Evolutionary conservation across 2,329 filamentous ascomycete species (phyloP).

Genomic region (Scedosporium apiospermum): DNA sequence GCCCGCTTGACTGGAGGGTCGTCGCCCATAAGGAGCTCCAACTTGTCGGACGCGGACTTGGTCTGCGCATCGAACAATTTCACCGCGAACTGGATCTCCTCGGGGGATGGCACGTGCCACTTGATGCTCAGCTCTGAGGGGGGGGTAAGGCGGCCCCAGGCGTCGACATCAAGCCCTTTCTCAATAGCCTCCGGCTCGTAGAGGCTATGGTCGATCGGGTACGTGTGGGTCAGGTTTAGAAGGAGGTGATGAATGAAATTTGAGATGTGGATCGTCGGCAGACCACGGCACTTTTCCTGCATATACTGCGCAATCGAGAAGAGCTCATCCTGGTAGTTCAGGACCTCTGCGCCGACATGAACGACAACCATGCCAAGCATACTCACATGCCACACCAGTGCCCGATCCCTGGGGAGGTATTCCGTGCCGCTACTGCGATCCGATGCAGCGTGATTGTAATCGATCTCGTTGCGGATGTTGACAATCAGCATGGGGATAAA

Average conservation of each 20-base stretch:
- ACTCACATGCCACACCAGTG: conserved; percentile 92
- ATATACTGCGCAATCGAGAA: conserved; percentile 90
- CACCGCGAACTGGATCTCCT: conserved; percentile 81
- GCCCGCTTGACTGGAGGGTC: conserved; percentile 77
- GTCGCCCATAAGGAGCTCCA: conserved; percentile 72
- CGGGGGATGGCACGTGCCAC: conserved; percentile 77
- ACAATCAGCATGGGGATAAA: conserved; percentile 84
- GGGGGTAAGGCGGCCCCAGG: conserved; percentile 76
- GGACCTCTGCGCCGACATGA: conserved; percentile 81
- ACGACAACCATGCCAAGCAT: conserved; percentile 98
- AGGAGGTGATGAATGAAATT: conserved; percentile 96
- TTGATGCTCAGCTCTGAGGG: conserved; percentile 71
- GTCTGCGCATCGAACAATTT: conserved; percentile 82
- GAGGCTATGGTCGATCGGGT: conserved; percentile 79
- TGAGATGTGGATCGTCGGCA: conserved; percentile 90
- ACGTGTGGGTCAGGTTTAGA: conserved; percentile 88
- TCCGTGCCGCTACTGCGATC: conserved; percentile 90
- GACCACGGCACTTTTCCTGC: conserved; percentile 89
- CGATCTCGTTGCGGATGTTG: conserved; percentile 92
- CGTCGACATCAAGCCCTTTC: conserved; percentile 61
- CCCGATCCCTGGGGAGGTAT: conserved; percentile 83
- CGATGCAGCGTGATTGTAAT: conserved; percentile 90
- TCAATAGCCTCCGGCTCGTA: conserved; percentile 71
- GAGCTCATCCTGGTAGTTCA: conserved; percentile 81
- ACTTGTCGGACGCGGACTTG: conserved; percentile 61